Evolutionary conservation across 176 grass and related monocot genomes (phyloP).

Genomic region (Melocanna baccifera): DNA sequence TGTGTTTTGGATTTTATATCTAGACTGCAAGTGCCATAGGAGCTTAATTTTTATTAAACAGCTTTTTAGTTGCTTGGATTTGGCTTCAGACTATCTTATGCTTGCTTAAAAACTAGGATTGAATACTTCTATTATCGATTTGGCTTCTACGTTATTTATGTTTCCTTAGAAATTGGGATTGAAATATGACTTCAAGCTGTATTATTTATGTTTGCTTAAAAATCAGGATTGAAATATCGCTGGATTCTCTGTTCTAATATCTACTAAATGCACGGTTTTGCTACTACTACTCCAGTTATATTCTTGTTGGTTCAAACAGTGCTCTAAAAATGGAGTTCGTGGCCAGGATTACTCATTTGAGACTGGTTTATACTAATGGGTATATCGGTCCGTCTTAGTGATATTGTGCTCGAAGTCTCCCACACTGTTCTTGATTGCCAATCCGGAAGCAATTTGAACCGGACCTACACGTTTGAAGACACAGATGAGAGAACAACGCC

Average conservation of each 20-base stretch:
- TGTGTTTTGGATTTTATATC: neutral
- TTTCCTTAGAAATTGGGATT: too few species aligned
- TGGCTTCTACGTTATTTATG: too few species aligned
- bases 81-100: neutral
- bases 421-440: too few species aligned
- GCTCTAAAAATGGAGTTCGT: too few species aligned
- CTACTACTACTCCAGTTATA: neutral
- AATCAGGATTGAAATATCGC: neutral
- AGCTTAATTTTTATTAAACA: neutral
- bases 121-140: neutral
- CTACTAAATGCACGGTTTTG: neutral
- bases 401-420: too few species aligned
- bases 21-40: neutral
- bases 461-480: too few species aligned
- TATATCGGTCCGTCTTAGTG: too few species aligned
- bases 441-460: too few species aligned
- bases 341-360: too few species aligned
- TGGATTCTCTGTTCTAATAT: slow-evolving; percentile 1
- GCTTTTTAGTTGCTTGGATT: neutral
- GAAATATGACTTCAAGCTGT: neutral
- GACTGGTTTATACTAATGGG: too few species aligned
- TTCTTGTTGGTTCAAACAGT: too few species aligned
- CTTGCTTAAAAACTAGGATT: neutral
- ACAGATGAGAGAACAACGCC: too few species aligned
- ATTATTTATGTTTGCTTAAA: neutral